phyloP scores from a whole-genome alignment of 495 filamentous ascomycete species.

The Penicillium paxilli region DNA sequence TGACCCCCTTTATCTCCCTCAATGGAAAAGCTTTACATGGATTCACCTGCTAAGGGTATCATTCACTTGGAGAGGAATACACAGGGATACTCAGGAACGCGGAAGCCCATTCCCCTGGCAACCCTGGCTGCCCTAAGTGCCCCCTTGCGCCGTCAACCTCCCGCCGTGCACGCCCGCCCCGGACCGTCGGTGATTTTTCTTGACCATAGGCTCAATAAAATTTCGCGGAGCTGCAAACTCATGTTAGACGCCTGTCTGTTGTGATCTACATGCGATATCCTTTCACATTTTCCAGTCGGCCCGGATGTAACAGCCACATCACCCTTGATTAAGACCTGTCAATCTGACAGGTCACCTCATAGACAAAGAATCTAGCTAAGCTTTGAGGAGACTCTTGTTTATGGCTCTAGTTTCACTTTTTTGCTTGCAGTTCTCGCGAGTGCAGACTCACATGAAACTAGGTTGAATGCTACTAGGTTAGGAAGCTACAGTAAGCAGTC shows the following conservation, averaged over 20 bases:
- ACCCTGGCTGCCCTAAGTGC: constrained; percentile 5
- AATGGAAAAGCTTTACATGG: neutral
- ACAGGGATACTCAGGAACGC: constrained; percentile 17
- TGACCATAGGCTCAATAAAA: neutral
- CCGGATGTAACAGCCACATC: constrained; percentile 4
- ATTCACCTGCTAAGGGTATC: neutral
- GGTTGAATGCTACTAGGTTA: too few species aligned
- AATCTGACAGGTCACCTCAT: neutral
- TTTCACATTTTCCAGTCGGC: neutral
- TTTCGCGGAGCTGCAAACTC: neutral
- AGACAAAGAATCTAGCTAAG: neutral
- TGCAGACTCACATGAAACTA: too few species aligned
- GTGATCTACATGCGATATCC: constrained; percentile 1
- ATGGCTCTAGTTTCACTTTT: neutral
- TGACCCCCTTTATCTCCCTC: neutral
- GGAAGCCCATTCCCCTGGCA: constrained; percentile 14
- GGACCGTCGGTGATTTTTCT: neutral
- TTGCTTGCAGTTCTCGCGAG: neutral
- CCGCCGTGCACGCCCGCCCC: neutral
- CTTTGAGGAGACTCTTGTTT: neutral
- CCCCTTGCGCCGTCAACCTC: constrained; percentile 20
- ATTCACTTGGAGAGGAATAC: neutral
- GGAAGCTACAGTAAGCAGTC: too few species aligned
- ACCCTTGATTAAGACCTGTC: neutral
- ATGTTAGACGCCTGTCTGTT: neutral